Base-by-base conservation (phyloP, 345 rosid genomes). In the Euphorbia peplus region DNA sequence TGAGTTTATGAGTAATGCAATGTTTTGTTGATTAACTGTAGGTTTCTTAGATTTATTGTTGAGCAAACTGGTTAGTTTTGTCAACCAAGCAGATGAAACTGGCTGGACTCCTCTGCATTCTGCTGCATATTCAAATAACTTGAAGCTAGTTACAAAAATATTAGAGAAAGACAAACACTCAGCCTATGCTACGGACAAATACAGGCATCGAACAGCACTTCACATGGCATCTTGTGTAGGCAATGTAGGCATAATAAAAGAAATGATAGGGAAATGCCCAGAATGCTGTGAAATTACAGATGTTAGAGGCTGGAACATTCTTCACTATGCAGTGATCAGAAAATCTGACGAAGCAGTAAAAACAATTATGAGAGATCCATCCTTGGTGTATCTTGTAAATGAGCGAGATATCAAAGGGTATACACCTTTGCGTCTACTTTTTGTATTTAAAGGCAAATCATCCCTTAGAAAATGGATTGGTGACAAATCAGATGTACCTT, bases 61-160 rank as follows among this genome's bases (percentile, higher is more conserved):
- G 8, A 14, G 11, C 42, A 39, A 39, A 39, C 1, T 39, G 42
- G 42, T 8, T 4, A 5, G 42, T 5, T 8, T 4, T 39, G 42
- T 39, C 10, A 39, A 39, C 42, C 13, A 50, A 59, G 44, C 28
- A 0, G 74, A 70, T 10, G 13, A 75, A 13, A 8, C n/a, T 13
- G 74, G 70, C 1, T 70, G 73, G 66, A 59, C 46, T 16, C 69
- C 70, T 0, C 73, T 75, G 52, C 63, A 54, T 30, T 69, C 35
- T 19, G 80, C 76, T 13, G 66, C 81, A 3, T 16, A 64, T 54
- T 1, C 21, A 1, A 68, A 60, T 29, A 4, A 0, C 0, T 21
- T 2, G 22, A 52, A 0, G 52, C 44, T 10, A 1, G 30, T n/a
- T n/a, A n/a, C n/a, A 24, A 8, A 2, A 16, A n/a, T 76, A 24